Conservation (phyloP, 176 grass and related monocot species). For the Cenchrus fungigraminus region DNA sequence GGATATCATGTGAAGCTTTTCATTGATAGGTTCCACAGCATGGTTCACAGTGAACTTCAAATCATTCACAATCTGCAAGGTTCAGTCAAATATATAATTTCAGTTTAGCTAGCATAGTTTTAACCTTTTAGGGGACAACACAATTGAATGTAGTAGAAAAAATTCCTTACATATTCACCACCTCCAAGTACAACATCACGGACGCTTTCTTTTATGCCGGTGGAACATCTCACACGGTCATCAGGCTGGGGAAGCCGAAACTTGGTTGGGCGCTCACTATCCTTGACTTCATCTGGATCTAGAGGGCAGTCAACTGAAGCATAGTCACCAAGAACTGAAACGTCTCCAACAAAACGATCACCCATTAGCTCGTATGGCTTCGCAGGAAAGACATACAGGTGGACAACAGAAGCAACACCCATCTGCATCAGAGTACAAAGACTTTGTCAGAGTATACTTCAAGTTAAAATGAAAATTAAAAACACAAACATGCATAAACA, state of each 20-base stretch:
- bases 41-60: constrained; percentile 95
- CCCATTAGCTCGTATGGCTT: constrained; percentile 86
- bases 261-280: constrained; percentile 73
- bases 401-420: constrained; percentile 78
- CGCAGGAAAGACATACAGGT: constrained; percentile 87
- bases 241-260: constrained; percentile 64
- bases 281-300: constrained; percentile 88
- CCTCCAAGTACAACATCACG: constrained; percentile 88
- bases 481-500: constrained; percentile 32
- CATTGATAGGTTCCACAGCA: constrained; percentile 82
- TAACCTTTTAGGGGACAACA: background rate
- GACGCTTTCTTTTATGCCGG: constrained; percentile 81
- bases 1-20: constrained; percentile 83
- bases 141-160: background rate
- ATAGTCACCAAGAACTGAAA: constrained; percentile 91
- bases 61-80: constrained; percentile 83
- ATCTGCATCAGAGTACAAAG: constrained; percentile 67
- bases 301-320: constrained; percentile 77
- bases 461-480: background rate
- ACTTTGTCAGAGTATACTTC: constrained; percentile 23
- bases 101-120: background rate
- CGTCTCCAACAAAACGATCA: constrained; percentile 51
- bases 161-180: constrained; percentile 80
- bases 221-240: constrained; percentile 52
- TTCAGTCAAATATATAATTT: constrained; percentile 13